A percentile compares a stretch with the other conserved stretches of the same genome.
phyloP scores from a whole-genome alignment of 1,284 basidiomycete species.

The Lentinula novae-zelandiae region DNA sequence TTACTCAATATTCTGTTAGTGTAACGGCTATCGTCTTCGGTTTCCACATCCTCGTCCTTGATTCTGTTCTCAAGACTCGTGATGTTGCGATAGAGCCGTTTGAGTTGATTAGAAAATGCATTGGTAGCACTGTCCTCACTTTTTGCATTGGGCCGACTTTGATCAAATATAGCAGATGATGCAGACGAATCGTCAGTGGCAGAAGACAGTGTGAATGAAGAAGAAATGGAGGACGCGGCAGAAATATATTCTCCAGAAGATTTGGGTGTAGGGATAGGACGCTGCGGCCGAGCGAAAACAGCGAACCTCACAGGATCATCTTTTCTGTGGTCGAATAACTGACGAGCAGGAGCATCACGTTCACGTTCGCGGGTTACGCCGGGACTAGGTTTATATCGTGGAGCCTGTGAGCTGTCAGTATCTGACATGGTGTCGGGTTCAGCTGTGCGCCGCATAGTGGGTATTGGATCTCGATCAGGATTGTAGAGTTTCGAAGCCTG shows the following conservation, averaged over 20 bases:
- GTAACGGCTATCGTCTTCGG: constrained; percentile 37
- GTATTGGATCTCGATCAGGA: constrained; percentile 65
- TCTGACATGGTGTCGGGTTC: constrained; percentile 65
- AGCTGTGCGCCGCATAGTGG: constrained; percentile 48
- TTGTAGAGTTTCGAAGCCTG: constrained; percentile 58
- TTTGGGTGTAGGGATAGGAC: constrained; percentile 49
- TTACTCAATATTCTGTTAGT: constrained; percentile 51
- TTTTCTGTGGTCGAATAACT: constrained; percentile 80
- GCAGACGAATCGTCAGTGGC: constrained; percentile 71
- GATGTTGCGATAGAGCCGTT: constrained; percentile 77
- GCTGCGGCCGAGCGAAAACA: constrained; percentile 49
- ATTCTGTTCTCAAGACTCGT: constrained; percentile 70
- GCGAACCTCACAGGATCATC: constrained; percentile 83
- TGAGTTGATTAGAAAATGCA: constrained; percentile 72
- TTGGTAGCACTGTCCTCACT: constrained; percentile 56
- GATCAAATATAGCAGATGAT: constrained; percentile 63
- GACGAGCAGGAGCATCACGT: constrained; percentile 37
- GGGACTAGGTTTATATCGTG: constrained; percentile 14
- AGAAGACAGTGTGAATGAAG: constrained; percentile 73
- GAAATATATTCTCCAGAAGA: constrained; percentile 67
- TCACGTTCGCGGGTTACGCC: constrained; percentile 28
- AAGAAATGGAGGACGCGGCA: constrained; percentile 66
- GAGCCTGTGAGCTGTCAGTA: constrained; percentile 36
- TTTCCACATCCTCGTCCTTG: constrained; percentile 57
- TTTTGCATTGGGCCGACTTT: constrained; percentile 31